Percentiles rank a stretch among this genome's conserved stretches.
These are phyloP conservation scores for Penicillium odoratum DNA, from an alignment of 495 filamentous ascomycete species.

Conservation along the genomic window DNA sequence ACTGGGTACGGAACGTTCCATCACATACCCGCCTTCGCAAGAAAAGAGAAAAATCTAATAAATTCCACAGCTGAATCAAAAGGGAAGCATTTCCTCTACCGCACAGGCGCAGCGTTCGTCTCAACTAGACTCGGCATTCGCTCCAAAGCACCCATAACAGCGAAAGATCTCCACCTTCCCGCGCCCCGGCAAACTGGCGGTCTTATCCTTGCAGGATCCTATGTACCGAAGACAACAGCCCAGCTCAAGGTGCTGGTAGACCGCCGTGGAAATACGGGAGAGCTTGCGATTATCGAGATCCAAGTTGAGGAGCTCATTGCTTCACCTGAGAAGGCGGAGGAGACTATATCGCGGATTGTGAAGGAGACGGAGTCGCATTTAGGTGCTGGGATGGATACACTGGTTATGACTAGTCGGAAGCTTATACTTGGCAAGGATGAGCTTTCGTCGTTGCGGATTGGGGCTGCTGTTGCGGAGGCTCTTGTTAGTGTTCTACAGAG, in stretches of 20 bases:
- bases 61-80: constrained; percentile 14
- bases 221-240: constrained; percentile 55
- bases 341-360: constrained; percentile 27
- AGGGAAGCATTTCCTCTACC: constrained; percentile 52
- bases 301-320: constrained; percentile 44
- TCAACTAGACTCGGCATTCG: constrained; percentile 53
- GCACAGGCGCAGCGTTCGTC: constrained; percentile 55
- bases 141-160: constrained; percentile 45
- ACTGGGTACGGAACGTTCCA: constrained; percentile 25
- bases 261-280: constrained; percentile 27
- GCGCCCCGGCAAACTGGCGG: constrained; percentile 38
- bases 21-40: not conserved
- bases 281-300: constrained; percentile 50
- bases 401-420: constrained; percentile 55
- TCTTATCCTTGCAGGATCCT: constrained; percentile 53
- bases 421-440: constrained; percentile 50
- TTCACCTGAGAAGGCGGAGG: constrained; percentile 24
- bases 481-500: constrained; percentile 42
- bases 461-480: constrained; percentile 43
- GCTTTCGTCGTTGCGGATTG: constrained; percentile 46
- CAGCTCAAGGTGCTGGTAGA: constrained; percentile 45
- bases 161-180: constrained; percentile 38
- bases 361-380: constrained; percentile 30
- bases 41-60: not conserved
- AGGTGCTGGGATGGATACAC: constrained; percentile 39